Conservation (phyloP, 1,139 yeast genomes). For the Yamadazyma buinensis region DNA sequence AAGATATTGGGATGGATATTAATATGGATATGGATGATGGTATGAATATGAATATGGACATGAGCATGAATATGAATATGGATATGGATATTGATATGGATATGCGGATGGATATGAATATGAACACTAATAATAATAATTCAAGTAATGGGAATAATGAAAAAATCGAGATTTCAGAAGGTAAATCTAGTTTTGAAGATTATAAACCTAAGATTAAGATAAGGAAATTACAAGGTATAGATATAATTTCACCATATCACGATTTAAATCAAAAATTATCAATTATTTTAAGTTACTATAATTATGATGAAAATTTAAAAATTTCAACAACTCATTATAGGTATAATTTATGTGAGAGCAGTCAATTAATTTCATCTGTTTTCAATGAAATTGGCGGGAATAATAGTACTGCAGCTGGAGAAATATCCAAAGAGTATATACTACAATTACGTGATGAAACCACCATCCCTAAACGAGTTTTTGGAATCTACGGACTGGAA, state of each 20-base stretch:
- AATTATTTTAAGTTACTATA: constrained; percentile 32
- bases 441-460: constrained; percentile 24
- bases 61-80: no score
- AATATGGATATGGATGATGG: no score
- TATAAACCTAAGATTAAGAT: constrained; percentile 16
- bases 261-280: constrained; percentile 33
- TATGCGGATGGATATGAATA: no score
- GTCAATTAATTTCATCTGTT: constrained; percentile 24
- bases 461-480: constrained; percentile 5
- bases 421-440: constrained; percentile 7
- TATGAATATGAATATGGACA: no score
- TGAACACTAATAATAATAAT: no score
- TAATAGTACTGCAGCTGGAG: not conserved
- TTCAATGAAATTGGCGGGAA: constrained; percentile 29
- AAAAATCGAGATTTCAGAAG: no score
- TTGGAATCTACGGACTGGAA: not conserved
- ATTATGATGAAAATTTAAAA: constrained; percentile 16
- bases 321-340: constrained; percentile 29
- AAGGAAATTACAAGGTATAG: constrained; percentile 25
- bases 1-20: no score
- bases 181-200: no score
- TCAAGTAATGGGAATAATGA: no score
- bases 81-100: constrained; percentile 1
- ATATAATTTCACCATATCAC: constrained; percentile 42
- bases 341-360: constrained; percentile 31